These are phyloP conservation scores for Endocalyx cinctus DNA, from an alignment of 2,329 filamentous ascomycete species.

Conservation along the genomic window DNA sequence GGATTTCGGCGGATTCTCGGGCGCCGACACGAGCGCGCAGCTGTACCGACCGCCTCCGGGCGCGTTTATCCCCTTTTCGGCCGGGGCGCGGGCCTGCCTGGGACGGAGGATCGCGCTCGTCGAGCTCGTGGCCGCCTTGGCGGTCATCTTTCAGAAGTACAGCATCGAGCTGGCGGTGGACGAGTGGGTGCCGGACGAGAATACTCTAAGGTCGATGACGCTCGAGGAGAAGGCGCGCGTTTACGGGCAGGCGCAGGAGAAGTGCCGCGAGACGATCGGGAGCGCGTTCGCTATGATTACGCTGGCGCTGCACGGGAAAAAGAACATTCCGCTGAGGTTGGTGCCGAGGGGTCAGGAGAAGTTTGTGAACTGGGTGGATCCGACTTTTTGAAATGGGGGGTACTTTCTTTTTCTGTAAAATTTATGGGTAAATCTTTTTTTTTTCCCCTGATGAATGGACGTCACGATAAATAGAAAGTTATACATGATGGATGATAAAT, in stretches of 20 bases:
- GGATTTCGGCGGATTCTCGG: constrained; percentile 54
- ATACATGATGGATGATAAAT: constrained; percentile 3
- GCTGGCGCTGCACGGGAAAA: constrained; percentile 60
- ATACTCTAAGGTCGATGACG: no score
- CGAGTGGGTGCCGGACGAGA: constrained; percentile 57
- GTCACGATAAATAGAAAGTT: no score
- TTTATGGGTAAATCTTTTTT: no score
- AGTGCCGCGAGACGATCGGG: constrained; percentile 47
- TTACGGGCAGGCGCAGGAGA: constrained; percentile 58
- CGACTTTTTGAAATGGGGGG: no score
- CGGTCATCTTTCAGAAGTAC: constrained; percentile 53
- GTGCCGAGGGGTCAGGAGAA: constrained; percentile 66
- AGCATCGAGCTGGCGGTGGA: constrained; percentile 68
- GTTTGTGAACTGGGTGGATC: constrained; percentile 44
- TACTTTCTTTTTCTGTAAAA: no score
- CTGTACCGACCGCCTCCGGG: constrained; percentile 58
- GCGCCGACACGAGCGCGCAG: constrained; percentile 56
- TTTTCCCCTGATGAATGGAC: no score
- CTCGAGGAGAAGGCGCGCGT: constrained; percentile 41
- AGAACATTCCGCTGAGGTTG: constrained; percentile 61
- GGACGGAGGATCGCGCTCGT: constrained; percentile 56
- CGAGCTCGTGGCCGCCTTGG: constrained; percentile 51
- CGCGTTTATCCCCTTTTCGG: constrained; percentile 54
- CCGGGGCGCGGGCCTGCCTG: constrained; percentile 53
- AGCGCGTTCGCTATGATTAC: constrained; percentile 62